Evolutionary conservation across 495 filamentous ascomycete species (phyloP).

Genomic region (Podospora comata): DNA sequence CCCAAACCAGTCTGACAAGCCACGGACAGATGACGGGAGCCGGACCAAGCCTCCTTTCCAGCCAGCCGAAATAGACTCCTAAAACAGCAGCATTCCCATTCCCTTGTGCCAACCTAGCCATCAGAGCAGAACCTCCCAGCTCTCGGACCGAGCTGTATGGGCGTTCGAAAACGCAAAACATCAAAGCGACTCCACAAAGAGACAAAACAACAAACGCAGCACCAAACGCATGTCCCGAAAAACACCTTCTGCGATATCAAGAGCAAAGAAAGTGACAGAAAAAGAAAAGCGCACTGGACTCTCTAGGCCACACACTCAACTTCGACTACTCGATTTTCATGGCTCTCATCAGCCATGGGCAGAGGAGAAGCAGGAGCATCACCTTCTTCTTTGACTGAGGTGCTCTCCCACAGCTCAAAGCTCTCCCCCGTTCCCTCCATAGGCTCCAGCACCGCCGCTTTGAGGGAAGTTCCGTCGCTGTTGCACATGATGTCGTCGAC

Average conservation of each 20-base stretch:
- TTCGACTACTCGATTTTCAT: background rate
- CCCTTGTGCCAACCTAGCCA: background rate
- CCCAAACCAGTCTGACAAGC: background rate
- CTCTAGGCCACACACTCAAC: background rate
- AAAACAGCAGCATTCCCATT: background rate
- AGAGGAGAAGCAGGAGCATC: constrained; percentile 29
- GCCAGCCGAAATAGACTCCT: too few species aligned
- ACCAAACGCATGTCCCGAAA: background rate
- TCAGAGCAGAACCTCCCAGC: too few species aligned
- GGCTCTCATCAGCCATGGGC: background rate
- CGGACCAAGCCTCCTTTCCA: too few species aligned
- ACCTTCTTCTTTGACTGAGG: constrained; percentile 52
- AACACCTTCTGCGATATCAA: background rate
- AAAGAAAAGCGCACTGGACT: background rate
- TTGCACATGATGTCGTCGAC: constrained; percentile 52
- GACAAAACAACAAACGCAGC: too few species aligned
- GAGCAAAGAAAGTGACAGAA: background rate
- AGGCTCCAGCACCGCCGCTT: constrained; percentile 47
- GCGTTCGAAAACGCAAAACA: too few species aligned
- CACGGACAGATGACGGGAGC: background rate
- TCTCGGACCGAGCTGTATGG: too few species aligned
- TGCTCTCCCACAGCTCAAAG: constrained; percentile 66
- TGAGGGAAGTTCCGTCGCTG: constrained; percentile 31
- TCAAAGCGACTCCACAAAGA: too few species aligned
- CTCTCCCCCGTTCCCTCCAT: constrained; percentile 51